Base-by-base conservation (phyloP, 176 grass and related monocot species). In the Saccharum officinarum region DNA sequence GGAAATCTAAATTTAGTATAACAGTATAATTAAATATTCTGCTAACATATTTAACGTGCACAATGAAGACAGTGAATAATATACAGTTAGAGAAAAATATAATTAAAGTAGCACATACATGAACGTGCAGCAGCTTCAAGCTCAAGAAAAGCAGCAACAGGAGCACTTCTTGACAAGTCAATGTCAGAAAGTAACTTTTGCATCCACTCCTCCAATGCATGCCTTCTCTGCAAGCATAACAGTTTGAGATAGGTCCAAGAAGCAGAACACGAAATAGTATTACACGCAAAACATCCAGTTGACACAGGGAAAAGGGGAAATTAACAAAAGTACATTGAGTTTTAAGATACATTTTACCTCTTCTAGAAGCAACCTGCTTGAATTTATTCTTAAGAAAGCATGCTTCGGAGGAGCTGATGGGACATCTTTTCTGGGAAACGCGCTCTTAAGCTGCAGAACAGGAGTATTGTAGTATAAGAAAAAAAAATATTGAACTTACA, bases 111-210 rank as follows among this genome's bases (percentile, higher is more conserved):
- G 42, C 65, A 85, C 81, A 81, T 95, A 99, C 97, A 84, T 87
- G 97, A 99, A 68, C 97, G 83, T 69, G 92, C 94, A 25, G 97
- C 88, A 86, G 92, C 86, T 92, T 96, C 97, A 81, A 99, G 88
- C 59, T 99, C 97, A 73, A 99, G 93, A 88, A 99, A 99, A 86
- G 67, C 75, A 86, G 97, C 97, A 73, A 99, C 88, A 86, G 72
- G 88, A 83, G 97, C 84, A 89, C 94, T 99, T 94, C 97, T 96
- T 40, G 97, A 96, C 70, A 99, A 82, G 28, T 96, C 92, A 85
- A 99, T 94, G 84, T 99, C 94, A 74, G 92, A 99, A 82, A 99
- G 97, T 82, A 99, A 74, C 82, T 95, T 96, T 77, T 88, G 90
- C 90, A 96, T 89, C 97, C 97, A 99, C 65, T 96, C 97, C 76